Conservation (phyloP, 305 asterid species). For the Solanum hybrid region DNA sequence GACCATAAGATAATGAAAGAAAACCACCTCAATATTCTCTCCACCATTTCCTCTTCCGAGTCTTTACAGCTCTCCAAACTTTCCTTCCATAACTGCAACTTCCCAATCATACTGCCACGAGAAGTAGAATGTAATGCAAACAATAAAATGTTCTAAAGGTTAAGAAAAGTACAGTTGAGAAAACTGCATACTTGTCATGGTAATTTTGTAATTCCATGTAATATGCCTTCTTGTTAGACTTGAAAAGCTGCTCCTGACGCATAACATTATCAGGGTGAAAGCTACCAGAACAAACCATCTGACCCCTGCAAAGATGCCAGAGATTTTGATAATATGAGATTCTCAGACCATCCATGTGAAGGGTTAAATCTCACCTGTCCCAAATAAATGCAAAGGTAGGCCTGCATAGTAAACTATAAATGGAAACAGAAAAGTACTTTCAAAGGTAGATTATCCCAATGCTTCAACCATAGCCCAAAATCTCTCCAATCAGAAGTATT, state of each 20-base stretch:
- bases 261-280: conserved; percentile 77
- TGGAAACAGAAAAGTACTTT: not conserved
- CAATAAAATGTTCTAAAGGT: conserved; percentile 11
- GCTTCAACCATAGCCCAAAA: not conserved
- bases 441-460: not conserved
- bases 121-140: not conserved
- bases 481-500: not conserved
- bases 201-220: conserved; percentile 55
- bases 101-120: conserved; percentile 35
- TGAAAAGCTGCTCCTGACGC: conserved; percentile 43
- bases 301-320: conserved; percentile 50
- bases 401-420: not conserved
- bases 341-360: not conserved
- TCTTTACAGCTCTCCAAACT: conserved; percentile 27
- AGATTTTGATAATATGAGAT: not conserved
- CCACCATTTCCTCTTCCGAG: conserved; percentile 29
- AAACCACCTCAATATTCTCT: conserved; percentile 24
- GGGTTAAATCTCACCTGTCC: not conserved
- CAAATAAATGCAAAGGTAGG: not conserved
- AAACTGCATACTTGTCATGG: conserved; percentile 54
- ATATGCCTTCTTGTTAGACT: conserved; percentile 52
- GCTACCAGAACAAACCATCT: conserved; percentile 66
- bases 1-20: not conserved
- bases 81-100: conserved; percentile 28
- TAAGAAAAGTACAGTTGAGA: not conserved